A percentile compares a stretch with the other conserved stretches of the same genome.
Evolutionary conservation across 805 yeast species (phyloP).

Genomic region (Kuraishia ogatae): DNA sequence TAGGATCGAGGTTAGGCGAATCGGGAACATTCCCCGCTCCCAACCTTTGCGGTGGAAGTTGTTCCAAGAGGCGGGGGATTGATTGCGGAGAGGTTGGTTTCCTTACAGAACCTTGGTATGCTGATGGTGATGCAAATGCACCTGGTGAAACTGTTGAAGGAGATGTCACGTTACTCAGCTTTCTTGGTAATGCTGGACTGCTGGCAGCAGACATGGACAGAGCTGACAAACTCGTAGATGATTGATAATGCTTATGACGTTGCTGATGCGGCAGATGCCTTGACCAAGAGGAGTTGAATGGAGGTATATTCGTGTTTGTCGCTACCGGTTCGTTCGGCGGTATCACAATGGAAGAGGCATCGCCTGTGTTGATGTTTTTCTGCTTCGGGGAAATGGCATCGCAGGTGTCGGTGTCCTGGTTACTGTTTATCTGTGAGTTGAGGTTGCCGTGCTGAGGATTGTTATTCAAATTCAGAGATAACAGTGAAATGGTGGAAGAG

Average conservation of each 20-base stretch:
- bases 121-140: background rate
- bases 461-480: conserved; percentile 20
- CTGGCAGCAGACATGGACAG: background rate
- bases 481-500: conserved; percentile 24
- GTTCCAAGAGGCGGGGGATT: background rate
- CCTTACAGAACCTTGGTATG: background rate
- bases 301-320: background rate
- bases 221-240: background rate
- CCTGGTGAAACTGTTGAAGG: background rate
- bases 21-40: conserved; percentile 26
- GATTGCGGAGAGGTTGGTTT: background rate
- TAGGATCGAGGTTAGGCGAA: conserved; percentile 43
- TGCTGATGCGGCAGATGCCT: background rate
- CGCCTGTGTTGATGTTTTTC: background rate
- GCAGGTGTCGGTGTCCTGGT: background rate
- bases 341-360: background rate
- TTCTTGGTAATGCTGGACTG: background rate
- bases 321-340: background rate
- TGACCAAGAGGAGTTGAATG: background rate
- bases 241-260: conserved; percentile 3
- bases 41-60: background rate
- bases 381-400: background rate
- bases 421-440: background rate
- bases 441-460: background rate
- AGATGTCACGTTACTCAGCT: background rate